Base-by-base conservation (phyloP, 441 rosid genomes). In the Viola pubescens region DNA sequence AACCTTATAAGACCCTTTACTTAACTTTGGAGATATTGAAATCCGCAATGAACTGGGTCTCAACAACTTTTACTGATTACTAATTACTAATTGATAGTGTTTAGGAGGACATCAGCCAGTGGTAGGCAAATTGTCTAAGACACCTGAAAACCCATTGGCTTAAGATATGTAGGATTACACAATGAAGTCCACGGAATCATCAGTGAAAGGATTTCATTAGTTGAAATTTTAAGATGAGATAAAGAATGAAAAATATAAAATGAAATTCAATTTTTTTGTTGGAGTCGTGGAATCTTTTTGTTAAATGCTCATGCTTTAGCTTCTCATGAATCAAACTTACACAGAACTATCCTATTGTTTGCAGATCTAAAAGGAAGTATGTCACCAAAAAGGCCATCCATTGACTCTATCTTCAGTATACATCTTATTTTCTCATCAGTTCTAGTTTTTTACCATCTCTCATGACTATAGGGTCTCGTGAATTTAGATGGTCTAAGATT, bases 301-400 rank as follows among this genome's bases (percentile, higher is more conserved):
- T 60, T 11, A 6, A 53, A 40, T 49, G 56, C 62, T 61, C 34
- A 40, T 64, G 60, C 10, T 57, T 54, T 3, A 43, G 45, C 56
- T 65, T 38, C 16, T 52, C 40, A 40, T 16, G 37, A 52, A 9
- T 56, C 52, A 58, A 69, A 37, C 58, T 60, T 37, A 37, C 40
- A 42, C 16, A 39, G 42, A 64, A 56, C 67, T 39, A 48, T 59
- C 53, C 61, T 37, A 52, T 59, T 66, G 59, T 56, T 50, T 66
- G 77, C 75, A 64, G 84, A 77, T 70, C 46, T 61, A 60, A 51
- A 59, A 64, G 70, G 82, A 54, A 75, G 71, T 56, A 69, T 65
- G 70, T 71, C 75, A 39, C 76, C 69, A 16, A 68, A 73, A 55
- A 56, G 71, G 45, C 76, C 73, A 58, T 66, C 74, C 9, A 52